Percentiles rank a stretch among this genome's conserved stretches.
Evolutionary conservation across 2,329 filamentous ascomycete species (phyloP).

Genomic region (Podosphaera aphanis): DNA sequence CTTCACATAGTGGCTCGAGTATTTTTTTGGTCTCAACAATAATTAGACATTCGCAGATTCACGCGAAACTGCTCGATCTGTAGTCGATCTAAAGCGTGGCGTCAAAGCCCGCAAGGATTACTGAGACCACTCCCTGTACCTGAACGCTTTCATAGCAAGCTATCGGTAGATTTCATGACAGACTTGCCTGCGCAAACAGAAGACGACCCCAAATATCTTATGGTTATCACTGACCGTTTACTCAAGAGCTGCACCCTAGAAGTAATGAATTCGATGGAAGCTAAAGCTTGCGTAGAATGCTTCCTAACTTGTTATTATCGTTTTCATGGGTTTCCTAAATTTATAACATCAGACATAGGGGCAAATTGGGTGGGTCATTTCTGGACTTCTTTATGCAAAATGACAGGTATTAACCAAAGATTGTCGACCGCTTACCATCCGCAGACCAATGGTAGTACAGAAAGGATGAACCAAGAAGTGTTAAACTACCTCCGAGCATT

Average conservation of each 20-base stretch:
- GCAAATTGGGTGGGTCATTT: slow-evolving; percentile 1
- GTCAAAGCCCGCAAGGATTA: not conserved
- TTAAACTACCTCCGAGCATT: slow-evolving; percentile 3
- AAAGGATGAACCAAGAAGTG: slow-evolving; percentile 2
- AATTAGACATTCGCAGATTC: not conserved
- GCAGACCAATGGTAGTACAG: not conserved
- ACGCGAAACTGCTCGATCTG: not conserved
- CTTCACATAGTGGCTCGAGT: not conserved
- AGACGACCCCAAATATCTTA: not conserved
- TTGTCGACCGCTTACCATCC: not conserved
- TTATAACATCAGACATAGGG: not conserved
- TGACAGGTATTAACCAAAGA: not conserved
- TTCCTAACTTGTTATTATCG: slow-evolving; percentile 1
- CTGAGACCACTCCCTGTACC: not conserved
- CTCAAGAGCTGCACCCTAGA: not conserved
- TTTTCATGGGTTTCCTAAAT: slow-evolving; percentile 1
- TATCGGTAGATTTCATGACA: slow-evolving; percentile 1
- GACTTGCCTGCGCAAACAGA: not conserved
- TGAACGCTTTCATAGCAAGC: not conserved
- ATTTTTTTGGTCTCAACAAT: not conserved
- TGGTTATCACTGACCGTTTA: slow-evolving; percentile 2
- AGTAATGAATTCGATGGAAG: slow-evolving; percentile 1
- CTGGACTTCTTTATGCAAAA: not conserved
- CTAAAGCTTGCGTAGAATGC: not conserved
- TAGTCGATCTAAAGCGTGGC: not conserved